Percentiles rank a stretch among this genome's conserved stretches.
phyloP scores from a whole-genome alignment of 352 stramenopile genomes.

The Pythium inflatum region DNA sequence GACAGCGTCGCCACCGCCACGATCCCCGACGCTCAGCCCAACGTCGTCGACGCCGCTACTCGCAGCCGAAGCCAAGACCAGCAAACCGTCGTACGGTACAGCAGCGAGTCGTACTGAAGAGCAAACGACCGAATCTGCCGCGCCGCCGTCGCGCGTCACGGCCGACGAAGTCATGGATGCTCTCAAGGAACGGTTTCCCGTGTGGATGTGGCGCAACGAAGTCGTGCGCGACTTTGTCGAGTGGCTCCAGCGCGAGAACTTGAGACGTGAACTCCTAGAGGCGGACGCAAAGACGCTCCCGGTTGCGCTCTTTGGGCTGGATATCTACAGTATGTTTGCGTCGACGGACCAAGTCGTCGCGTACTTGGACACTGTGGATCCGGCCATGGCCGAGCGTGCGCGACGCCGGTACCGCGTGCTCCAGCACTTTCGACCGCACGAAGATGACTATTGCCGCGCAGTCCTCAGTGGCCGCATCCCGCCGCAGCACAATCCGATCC shows the following conservation, averaged over 20 bases:
- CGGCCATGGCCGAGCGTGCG: slow-evolving; percentile 33
- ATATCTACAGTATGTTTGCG: slow-evolving; percentile 48
- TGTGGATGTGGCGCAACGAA: slow-evolving; percentile 51
- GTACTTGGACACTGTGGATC: slow-evolving; percentile 40
- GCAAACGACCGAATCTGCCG: not conserved
- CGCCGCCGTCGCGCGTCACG: slow-evolving; percentile 13
- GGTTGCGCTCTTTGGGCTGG: slow-evolving; percentile 39
- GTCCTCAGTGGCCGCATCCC: slow-evolving; percentile 27
- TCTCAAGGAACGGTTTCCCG: slow-evolving; percentile 38
- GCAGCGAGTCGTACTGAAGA: not conserved
- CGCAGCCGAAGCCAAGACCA: slow-evolving; percentile 6
- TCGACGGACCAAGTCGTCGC: slow-evolving; percentile 39
- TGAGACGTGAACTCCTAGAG: slow-evolving; percentile 18
- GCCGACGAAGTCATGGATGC: slow-evolving; percentile 41
- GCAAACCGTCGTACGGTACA: slow-evolving; percentile 9
- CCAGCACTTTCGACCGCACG: slow-evolving; percentile 36
- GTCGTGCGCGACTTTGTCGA: slow-evolving; percentile 44
- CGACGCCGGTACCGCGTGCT: slow-evolving; percentile 32
- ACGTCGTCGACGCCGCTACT: slow-evolving; percentile 20
- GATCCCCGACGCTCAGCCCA: slow-evolving; percentile 2
- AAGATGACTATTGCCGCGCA: slow-evolving; percentile 34
- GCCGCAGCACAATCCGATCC: slow-evolving; percentile 32
- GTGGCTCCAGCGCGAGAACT: slow-evolving; percentile 39
- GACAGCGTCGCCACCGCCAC: not conserved
- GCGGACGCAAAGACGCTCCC: not conserved